Evolutionary conservation across 2,329 filamentous ascomycete species (phyloP), one percentile per base, ranked within the genome.

Genomic region (Colletotrichum sp.): DNA sequence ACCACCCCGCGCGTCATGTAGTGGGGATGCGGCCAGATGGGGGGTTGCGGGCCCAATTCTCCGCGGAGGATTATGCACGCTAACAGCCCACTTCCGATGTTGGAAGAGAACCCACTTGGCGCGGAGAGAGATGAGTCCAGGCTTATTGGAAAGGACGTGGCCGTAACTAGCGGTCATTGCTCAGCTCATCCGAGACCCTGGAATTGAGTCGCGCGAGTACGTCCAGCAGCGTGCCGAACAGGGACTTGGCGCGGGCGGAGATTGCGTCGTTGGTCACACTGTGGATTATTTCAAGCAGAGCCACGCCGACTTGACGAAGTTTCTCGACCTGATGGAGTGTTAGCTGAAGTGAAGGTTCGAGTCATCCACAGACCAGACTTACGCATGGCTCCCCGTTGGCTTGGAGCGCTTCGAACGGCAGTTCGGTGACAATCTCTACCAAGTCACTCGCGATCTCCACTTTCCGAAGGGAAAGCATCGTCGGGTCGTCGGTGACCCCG

Each of bases 381-480:
- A 85, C 85, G 64, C 84, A 83, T 30, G 84, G 83, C 62, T 86
- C 85, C 1, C 85, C 84, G 21, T 86, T 86, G 4, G 84, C 81
- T 36, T 85, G 83, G 30, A 86, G 65, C 0, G 84, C 81, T 83
- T 85, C 87, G 52, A 87, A 87, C 0, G 86, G 86, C 3, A 84
- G 82, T 58, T 85, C 83, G 2, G 83, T 82, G 32, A 87, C 83
- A 0, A 86, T 82, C 0, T 82, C 79, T 16, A 87, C 52, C 82
- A 87, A 85, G 58, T 86, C 85, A 14, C 84, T 79, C 3, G 86
- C 86, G 63, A 87, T 86, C 62, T 87, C 86, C 0, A 85, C 87
- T 74, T 85, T 85, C 43, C 81, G 38, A 5, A 76, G 56, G 1
- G 55, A 62, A 4, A 76, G 32, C 74, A 74, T 76, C 24, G 38